Base-by-base conservation (phyloP, 1,139 yeast species). In the Hyphopichia buzzinii region DNA sequence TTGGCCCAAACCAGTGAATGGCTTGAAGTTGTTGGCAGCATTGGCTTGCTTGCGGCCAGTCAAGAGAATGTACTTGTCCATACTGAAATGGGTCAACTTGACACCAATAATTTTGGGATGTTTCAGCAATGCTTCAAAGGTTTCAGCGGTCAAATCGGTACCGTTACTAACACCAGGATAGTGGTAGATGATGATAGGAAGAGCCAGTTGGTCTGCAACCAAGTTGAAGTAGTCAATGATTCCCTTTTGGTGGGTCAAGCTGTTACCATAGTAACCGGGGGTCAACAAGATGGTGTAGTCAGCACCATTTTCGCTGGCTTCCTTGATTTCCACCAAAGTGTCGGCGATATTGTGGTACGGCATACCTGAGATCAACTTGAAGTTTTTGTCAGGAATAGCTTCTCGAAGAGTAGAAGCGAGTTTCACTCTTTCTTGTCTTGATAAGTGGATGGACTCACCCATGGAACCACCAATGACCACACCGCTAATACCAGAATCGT, bases 1-100 rank as follows among this genome's bases (percentile, higher is more conserved):
- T 50, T 72, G 77, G 17, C 78, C 78, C 26, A 72, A 52, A 5
- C 77, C 78, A n/a, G 75, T 67, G 50, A 69, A 62, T n/a, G 64
- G 52, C 34, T 57, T 43, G 55, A 72, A 72, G 45, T 65, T 60
- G 42, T 64, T 56, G 33, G 49, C 39, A 30, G 55, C 50, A 29
- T 62, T 55, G 30, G 56, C 53, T 26, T 63, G 57, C 44, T 61
- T 59, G 30, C 62, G 55, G 4, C 74, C 75, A 22, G 31, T 29
- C 32, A 72, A 51, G 38, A 67, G 48, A 10, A 67, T 53, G 38
- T 63, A 65, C 50, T 50, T 54, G 51, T 46, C 70, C 38, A 64
- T 56, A 44, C 66, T 67, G 42, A 68, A 72, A 50, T 67, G 68
- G 14, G 69, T 61, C 39, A 67, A 52, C 42, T 67, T 67, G 29